These are phyloP conservation scores for Eutrema heterophyllum DNA, from an alignment of 345 rosid genomes.

Conservation along the genomic window DNA sequence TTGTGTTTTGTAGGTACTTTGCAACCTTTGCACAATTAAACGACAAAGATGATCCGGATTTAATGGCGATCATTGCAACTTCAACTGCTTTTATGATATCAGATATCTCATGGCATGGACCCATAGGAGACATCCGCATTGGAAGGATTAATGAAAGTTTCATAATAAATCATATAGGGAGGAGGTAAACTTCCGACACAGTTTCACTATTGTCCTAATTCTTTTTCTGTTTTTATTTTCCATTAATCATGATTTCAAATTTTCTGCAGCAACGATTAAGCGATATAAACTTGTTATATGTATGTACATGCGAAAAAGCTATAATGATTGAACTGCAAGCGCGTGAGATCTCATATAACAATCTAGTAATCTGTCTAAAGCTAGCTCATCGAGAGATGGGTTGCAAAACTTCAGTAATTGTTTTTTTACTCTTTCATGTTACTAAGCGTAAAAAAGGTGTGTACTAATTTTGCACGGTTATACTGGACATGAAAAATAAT, in stretches of 20 bases:
- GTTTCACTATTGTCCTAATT: background rate
- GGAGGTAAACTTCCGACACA: background rate
- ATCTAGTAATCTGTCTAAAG: background rate
- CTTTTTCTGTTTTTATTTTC: background rate
- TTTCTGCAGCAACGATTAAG: background rate
- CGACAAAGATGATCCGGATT: background rate
- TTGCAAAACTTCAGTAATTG: background rate
- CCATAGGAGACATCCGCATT: background rate
- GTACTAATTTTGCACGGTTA: too few species aligned
- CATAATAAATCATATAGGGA: background rate
- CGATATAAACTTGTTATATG: background rate
- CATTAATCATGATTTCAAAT: background rate
- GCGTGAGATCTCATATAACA: background rate
- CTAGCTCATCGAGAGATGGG: background rate
- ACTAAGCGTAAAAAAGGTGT: too few species aligned
- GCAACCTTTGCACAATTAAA: background rate
- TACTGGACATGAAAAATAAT: too few species aligned
- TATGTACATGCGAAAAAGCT: background rate
- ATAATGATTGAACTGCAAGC: background rate
- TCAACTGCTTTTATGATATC: background rate
- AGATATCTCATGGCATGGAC: background rate
- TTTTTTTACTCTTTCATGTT: background rate
- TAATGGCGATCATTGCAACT: background rate
- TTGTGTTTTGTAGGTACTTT: background rate
- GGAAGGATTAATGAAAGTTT: background rate